Conservation (phyloP, 176 grass and related monocot genomes). For the Avena atlantica region DNA sequence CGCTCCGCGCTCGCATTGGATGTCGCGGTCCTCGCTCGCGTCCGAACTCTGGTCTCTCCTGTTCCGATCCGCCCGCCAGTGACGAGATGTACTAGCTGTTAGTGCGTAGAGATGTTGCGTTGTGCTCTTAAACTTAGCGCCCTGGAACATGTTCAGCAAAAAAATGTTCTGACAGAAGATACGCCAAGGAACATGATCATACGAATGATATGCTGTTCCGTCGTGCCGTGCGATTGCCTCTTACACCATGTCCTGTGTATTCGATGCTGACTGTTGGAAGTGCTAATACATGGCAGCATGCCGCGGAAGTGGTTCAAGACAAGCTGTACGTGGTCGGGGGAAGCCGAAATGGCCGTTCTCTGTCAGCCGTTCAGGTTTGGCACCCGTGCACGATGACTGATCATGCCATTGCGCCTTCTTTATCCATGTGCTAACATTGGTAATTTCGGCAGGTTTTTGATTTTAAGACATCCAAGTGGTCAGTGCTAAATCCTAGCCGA, state of each 20-base stretch:
- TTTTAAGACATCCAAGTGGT: slow-evolving; percentile 89
- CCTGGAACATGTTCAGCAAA: neutral
- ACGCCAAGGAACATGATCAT: neutral
- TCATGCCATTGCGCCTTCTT: neutral
- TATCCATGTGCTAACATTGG: neutral
- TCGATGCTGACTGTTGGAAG: neutral
- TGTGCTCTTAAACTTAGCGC: neutral
- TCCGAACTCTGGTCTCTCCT: neutral
- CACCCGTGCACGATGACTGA: neutral
- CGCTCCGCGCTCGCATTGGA: neutral
- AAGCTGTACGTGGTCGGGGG: slow-evolving; percentile 88
- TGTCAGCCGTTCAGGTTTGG: slow-evolving; percentile 83
- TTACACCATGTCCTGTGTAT: neutral
- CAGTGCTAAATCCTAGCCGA: slow-evolving; percentile 49
- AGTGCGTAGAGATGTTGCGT: neutral
- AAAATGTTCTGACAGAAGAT: neutral
- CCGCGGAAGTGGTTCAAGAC: slow-evolving; percentile 74
- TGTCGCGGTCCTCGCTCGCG: too few relatives aligned
- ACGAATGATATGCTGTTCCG: neutral
- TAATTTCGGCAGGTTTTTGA: slow-evolving; percentile 68
- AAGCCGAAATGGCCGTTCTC: slow-evolving; percentile 87
- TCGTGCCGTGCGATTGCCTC: neutral
- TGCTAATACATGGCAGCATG: slow-evolving; percentile 64
- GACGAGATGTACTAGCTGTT: neutral
- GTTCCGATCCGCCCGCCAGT: neutral